Conservation (phyloP, 2,329 filamentous ascomycete genomes). For the Ascosphaera apis region DNA sequence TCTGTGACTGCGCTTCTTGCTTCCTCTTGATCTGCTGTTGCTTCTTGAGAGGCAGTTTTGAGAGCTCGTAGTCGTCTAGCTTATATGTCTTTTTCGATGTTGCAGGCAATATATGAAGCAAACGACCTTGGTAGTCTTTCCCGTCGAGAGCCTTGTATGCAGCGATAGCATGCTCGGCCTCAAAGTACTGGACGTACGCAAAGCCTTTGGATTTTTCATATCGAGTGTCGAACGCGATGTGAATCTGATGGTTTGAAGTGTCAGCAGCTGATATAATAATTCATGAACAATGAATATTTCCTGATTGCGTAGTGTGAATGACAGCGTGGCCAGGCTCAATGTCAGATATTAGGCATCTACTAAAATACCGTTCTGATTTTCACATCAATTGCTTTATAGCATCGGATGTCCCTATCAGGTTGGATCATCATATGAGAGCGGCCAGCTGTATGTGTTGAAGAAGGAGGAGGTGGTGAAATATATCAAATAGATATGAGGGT, state of each 20-base stretch:
- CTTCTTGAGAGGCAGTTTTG: conserved; percentile 82
- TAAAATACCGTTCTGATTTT: conserved; percentile 93
- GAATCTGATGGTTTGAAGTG: conserved; percentile 40
- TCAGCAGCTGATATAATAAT: conserved; percentile 2
- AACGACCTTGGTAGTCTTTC: conserved; percentile 71
- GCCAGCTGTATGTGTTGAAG: conserved; percentile 6
- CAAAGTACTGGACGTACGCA: conserved; percentile 58
- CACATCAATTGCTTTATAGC: conserved; percentile 79
- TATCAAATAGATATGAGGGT: conserved; percentile 6
- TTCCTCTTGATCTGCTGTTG: conserved; percentile 78
- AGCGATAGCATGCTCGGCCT: conserved; percentile 47
- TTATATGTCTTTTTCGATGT: conserved; percentile 58
- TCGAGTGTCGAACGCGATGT: conserved; percentile 51
- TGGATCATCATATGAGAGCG: conserved; percentile 56
- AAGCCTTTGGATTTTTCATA: conserved; percentile 67
- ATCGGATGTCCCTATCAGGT: conserved; percentile 99
- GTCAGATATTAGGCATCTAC: conserved; percentile 98
- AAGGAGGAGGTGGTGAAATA: conserved; percentile 1
- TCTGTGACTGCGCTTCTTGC: conserved; percentile 49
- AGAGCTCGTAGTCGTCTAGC: conserved; percentile 70
- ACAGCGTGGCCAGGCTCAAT: no score
- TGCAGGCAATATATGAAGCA: conserved; percentile 74
- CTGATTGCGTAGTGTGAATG: no score
- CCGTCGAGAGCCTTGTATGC: conserved; percentile 66
- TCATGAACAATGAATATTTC: no score